Evolutionary conservation across 305 asterid species (phyloP).

Genomic region (Stenogyne calaminthoides): DNA sequence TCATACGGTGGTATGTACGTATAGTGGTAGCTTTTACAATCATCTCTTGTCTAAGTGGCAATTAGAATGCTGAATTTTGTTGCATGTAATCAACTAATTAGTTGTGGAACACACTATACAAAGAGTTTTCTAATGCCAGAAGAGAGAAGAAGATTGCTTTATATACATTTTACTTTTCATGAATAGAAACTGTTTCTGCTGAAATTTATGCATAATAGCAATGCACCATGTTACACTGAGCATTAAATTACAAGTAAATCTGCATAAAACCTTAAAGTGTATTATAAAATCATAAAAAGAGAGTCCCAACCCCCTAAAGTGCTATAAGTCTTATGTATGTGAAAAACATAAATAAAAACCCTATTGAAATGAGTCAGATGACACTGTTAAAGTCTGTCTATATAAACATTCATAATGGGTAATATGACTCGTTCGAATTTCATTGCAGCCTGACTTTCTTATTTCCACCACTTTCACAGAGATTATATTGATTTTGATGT

Average conservation of each 20-base stretch:
- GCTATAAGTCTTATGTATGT: background rate
- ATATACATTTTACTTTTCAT: background rate
- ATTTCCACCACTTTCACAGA: background rate
- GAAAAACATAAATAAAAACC: background rate
- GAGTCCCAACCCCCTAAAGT: background rate
- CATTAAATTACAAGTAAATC: background rate
- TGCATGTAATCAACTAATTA: background rate
- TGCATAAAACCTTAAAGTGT: background rate
- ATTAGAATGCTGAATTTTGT: background rate
- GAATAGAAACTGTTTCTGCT: background rate
- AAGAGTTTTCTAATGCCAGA: background rate
- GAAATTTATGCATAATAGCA: background rate
- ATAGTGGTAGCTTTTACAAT: background rate
- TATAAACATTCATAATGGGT: background rate
- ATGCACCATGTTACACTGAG: background rate
- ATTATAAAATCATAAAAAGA: background rate
- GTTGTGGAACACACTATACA: background rate
- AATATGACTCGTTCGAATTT: background rate
- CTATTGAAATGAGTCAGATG: background rate
- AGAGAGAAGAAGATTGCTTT: background rate
- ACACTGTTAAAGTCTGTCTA: background rate
- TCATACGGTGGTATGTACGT: background rate
- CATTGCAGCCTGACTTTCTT: background rate
- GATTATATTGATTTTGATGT: background rate
- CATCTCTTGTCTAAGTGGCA: background rate